These are phyloP conservation scores for Leptographium flavum DNA, from an alignment of 2,329 filamentous ascomycete species.

Conservation along the genomic window DNA sequence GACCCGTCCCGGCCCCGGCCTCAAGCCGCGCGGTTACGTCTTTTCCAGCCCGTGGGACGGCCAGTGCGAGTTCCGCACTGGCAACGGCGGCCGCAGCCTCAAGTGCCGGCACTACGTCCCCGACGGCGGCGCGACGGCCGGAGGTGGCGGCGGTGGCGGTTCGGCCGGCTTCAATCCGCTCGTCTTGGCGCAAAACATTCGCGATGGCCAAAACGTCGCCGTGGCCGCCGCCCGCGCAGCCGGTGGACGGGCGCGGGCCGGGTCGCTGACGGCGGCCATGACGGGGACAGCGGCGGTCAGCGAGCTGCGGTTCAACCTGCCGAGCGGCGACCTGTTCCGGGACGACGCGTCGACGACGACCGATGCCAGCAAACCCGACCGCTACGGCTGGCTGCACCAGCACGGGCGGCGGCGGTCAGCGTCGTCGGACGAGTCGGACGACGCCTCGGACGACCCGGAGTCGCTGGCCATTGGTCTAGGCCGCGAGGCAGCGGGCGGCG, in stretches of 20 bases:
- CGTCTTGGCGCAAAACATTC: slow-evolving; percentile 20
- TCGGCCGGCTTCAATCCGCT: slow-evolving; percentile 28
- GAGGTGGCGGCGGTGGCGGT: slow-evolving; percentile 9
- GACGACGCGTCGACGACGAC: background rate
- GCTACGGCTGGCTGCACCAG: slow-evolving; percentile 23
- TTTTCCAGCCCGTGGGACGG: slow-evolving; percentile 82
- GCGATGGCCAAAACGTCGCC: slow-evolving; percentile 15
- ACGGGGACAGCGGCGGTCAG: slow-evolving; percentile 43
- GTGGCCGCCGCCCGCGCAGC: slow-evolving; percentile 7
- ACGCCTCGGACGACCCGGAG: too few relatives aligned
- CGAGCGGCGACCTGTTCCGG: slow-evolving; percentile 36
- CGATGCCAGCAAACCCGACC: slow-evolving; percentile 3
- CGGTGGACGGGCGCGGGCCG: slow-evolving; percentile 11
- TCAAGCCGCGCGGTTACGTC: slow-evolving; percentile 51
- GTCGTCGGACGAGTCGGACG: slow-evolving; percentile 16
- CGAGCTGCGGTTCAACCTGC: slow-evolving; percentile 83
- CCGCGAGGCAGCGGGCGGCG: slow-evolving; percentile 72
- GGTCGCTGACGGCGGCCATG: slow-evolving; percentile 14
- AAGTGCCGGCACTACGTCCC: slow-evolving; percentile 58
- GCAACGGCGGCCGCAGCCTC: slow-evolving; percentile 58
- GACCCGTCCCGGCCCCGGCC: slow-evolving; percentile 29
- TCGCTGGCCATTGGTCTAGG: slow-evolving; percentile 49
- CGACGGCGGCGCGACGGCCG: background rate
- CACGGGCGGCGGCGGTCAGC: slow-evolving; percentile 3
- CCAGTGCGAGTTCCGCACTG: slow-evolving; percentile 72